Conservation (phyloP, 192 early-diverging fungal genomes). For the Entomortierella lignicola region DNA sequence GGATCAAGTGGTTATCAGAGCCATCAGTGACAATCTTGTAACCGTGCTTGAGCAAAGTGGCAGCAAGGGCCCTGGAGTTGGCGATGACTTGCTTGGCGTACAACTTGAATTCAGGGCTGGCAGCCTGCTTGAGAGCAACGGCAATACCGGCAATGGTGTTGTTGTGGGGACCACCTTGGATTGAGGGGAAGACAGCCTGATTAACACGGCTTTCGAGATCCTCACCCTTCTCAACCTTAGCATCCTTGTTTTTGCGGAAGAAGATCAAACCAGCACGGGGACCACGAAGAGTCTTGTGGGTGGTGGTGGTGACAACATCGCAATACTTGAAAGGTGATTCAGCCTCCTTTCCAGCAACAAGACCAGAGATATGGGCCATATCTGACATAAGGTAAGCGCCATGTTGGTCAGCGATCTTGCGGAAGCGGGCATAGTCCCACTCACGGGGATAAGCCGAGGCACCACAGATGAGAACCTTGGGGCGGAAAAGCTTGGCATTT, state of each 20-base stretch:
- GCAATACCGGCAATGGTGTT: slow-evolving; percentile 99
- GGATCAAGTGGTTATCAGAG: slow-evolving; percentile 97
- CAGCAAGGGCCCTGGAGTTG: slow-evolving; percentile 90
- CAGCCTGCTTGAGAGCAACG: slow-evolving; percentile 97
- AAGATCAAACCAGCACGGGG: slow-evolving; percentile 99
- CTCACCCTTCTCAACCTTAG: slow-evolving; percentile 76
- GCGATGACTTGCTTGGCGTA: slow-evolving; percentile 97
- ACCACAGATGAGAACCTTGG: slow-evolving; percentile 98
- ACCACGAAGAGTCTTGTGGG: slow-evolving; percentile 99
- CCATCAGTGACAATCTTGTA: slow-evolving; percentile 97
- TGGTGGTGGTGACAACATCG: slow-evolving; percentile 99
- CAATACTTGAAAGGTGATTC: slow-evolving; percentile 95
- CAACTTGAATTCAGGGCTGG: slow-evolving; percentile 90
- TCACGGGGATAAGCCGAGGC: slow-evolving; percentile 98
- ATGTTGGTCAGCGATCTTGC: slow-evolving; percentile 96
- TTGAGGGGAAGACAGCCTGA: slow-evolving; percentile 99
- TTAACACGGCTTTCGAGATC: slow-evolving; percentile 96
- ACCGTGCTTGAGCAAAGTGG: slow-evolving; percentile 78
- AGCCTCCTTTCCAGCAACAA: slow-evolving; percentile 93
- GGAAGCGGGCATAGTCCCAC: slow-evolving; percentile 97
- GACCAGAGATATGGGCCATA: slow-evolving; percentile 98
- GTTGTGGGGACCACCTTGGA: slow-evolving; percentile 99
- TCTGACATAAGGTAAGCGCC: slow-evolving; percentile 97
- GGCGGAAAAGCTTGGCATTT: slow-evolving; percentile 94
- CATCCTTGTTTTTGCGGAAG: slow-evolving; percentile 83